Conservation (phyloP, 2,329 filamentous ascomycete species). For the Colletotrichum gigasporum region DNA sequence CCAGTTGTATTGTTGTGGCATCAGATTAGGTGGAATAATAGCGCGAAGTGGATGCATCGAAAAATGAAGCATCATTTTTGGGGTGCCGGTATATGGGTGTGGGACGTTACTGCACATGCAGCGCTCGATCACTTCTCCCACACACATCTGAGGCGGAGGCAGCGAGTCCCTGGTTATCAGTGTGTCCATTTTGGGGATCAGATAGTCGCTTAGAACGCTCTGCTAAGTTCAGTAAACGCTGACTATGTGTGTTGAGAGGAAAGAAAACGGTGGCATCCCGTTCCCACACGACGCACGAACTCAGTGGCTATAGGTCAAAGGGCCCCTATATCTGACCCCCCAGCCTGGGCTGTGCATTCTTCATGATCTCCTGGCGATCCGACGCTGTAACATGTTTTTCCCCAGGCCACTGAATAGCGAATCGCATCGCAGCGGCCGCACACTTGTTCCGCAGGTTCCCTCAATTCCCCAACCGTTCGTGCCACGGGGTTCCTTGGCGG, state of each 20-base stretch:
- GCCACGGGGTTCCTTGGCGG: constrained; percentile 14
- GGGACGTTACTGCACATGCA: too few relatives aligned
- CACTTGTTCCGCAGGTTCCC: neutral
- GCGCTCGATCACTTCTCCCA: too few relatives aligned
- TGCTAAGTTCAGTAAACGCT: constrained; percentile 6
- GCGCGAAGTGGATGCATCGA: too few relatives aligned
- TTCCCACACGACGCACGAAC: neutral
- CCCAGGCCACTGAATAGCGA: constrained; percentile 10
- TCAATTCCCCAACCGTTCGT: constrained; percentile 22
- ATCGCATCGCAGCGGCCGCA: constrained; percentile 14
- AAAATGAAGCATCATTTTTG: too few relatives aligned
- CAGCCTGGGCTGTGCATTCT: constrained; percentile 6
- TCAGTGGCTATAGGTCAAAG: neutral
- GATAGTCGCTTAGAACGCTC: neutral
- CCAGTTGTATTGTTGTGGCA: too few relatives aligned
- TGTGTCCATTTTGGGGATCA: neutral
- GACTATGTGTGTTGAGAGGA: too few relatives aligned
- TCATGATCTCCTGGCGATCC: constrained; percentile 18
- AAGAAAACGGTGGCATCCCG: neutral
- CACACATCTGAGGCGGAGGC: neutral
- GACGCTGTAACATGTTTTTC: constrained; percentile 18
- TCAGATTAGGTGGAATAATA: too few relatives aligned
- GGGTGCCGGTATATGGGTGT: too few relatives aligned
- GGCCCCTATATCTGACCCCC: constrained; percentile 3
- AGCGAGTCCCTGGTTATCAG: neutral